Evolutionary conservation across 139 green algal genomes (phyloP).

Genomic region (Micromonas commoda): DNA sequence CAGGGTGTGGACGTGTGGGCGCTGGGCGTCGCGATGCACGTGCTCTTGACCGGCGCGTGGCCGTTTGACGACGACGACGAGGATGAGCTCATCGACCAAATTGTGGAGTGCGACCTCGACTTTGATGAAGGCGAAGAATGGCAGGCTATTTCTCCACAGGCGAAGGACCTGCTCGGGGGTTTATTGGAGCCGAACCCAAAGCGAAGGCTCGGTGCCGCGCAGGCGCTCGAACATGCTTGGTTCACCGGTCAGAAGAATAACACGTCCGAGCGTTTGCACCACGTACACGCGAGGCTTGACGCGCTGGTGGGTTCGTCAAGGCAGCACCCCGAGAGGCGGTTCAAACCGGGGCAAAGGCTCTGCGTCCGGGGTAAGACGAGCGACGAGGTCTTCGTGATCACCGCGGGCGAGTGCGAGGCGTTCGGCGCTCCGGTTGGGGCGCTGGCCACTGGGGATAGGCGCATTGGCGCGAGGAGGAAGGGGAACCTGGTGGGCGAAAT

Average conservation of each 20-base stretch:
- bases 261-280: conserved; percentile 1
- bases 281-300: conserved; percentile 5
- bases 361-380: neutral
- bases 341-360: conserved; percentile 13
- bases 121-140: neutral
- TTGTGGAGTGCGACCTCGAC: conserved; percentile 20
- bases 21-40: conserved; percentile 36
- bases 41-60: conserved; percentile 20
- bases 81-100: conserved; percentile 28
- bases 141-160: neutral
- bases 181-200: conserved; percentile 21
- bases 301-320: neutral
- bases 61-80: conserved; percentile 35
- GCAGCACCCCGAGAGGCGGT: neutral
- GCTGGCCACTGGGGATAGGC: neutral
- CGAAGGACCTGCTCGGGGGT: conserved; percentile 27
- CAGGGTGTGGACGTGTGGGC: conserved; percentile 40
- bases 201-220: neutral
- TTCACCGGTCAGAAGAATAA: conserved; percentile 25
- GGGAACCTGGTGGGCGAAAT: conserved; percentile 18
- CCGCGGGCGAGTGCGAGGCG: conserved; percentile 19
- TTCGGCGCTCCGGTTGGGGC: neutral
- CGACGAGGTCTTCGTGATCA: conserved; percentile 25
- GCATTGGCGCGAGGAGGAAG: neutral
- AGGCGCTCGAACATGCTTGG: conserved; percentile 34